Evolutionary conservation across 495 filamentous ascomycete genomes (phyloP).

Genomic region (Immersiella caudata): DNA sequence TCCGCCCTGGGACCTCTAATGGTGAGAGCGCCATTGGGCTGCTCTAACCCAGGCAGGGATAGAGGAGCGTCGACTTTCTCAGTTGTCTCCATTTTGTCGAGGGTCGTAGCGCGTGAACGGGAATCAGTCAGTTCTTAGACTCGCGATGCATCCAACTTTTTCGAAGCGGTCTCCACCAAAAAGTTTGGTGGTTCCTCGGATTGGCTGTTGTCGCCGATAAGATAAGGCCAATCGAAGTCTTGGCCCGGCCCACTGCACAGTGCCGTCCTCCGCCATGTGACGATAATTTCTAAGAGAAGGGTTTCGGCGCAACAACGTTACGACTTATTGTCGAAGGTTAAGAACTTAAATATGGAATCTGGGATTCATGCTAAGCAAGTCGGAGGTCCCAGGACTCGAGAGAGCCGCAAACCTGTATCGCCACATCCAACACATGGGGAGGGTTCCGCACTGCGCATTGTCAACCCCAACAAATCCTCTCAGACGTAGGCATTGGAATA

Average conservation of each 20-base stretch:
- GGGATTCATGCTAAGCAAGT: too few relatives aligned
- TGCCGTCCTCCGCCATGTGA: background rate
- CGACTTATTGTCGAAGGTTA: too few relatives aligned
- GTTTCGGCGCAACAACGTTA: too few relatives aligned
- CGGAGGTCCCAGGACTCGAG: too few relatives aligned
- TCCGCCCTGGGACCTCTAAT: constrained; percentile 49
- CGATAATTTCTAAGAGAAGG: too few relatives aligned
- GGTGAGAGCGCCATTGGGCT: constrained; percentile 51
- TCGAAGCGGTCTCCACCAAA: constrained; percentile 33
- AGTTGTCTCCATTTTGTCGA: constrained; percentile 31
- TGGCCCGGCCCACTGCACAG: background rate
- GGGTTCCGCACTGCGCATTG: too few relatives aligned
- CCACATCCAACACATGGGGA: too few relatives aligned
- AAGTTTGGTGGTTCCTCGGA: constrained; percentile 21
- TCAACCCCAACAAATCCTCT: too few relatives aligned
- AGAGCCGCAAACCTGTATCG: too few relatives aligned
- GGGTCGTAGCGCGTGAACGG: background rate
- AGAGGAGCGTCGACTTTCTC: constrained; percentile 23
- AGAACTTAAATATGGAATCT: too few relatives aligned
- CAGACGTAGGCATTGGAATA: too few relatives aligned
- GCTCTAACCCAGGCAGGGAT: constrained; percentile 26
- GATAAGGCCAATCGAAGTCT: constrained; percentile 33
- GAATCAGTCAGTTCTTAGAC: background rate
- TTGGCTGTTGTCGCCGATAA: constrained; percentile 26
- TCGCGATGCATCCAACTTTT: constrained; percentile 23